Percentiles rank a stretch among this genome's conserved stretches.
phyloP scores from a whole-genome alignment of 192 early-diverging fungal species.

The Dissophora ornata region DNA sequence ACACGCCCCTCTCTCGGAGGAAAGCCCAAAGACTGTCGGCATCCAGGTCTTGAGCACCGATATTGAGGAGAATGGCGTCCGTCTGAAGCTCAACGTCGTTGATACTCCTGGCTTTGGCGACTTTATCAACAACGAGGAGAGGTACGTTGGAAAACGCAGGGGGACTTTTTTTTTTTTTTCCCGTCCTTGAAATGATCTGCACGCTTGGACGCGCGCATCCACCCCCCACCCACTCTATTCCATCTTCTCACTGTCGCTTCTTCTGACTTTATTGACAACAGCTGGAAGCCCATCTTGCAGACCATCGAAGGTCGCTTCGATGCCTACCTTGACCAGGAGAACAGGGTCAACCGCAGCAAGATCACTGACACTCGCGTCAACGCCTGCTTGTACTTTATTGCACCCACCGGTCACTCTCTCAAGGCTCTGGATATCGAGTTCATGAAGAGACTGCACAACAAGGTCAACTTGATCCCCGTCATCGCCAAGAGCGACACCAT shows the following conservation, averaged over 20 bases:
- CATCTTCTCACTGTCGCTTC: background rate
- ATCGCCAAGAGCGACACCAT: constrained; percentile 93
- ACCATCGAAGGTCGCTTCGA: constrained; percentile 97
- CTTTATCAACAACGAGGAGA: constrained; percentile 97
- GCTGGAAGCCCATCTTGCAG: constrained; percentile 98
- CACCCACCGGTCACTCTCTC: constrained; percentile 94
- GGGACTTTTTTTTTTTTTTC: background rate
- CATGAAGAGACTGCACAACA: constrained; percentile 90
- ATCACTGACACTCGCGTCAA: constrained; percentile 96
- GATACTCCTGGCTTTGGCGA: constrained; percentile 99
- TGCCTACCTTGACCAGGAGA: constrained; percentile 95
- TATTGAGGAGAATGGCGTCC: constrained; percentile 97
- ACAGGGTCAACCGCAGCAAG: constrained; percentile 86
- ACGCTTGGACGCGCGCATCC: no score
- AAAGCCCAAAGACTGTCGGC: constrained; percentile 76
- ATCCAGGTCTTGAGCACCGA: constrained; percentile 84
- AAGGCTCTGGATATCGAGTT: constrained; percentile 94
- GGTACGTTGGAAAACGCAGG: constrained; percentile 56
- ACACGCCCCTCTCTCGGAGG: constrained; percentile 72
- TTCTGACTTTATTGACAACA: constrained; percentile 48
- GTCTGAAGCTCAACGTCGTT: constrained; percentile 92
- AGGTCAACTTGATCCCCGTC: constrained; percentile 90
- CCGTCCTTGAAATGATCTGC: no score
- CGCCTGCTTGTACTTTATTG: constrained; percentile 96
- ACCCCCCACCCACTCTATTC: no score